Percentiles rank a stretch among this genome's conserved stretches.
Evolutionary conservation across 2,329 filamentous ascomycete genomes (phyloP).

Genomic region (Geosmithia flava): DNA sequence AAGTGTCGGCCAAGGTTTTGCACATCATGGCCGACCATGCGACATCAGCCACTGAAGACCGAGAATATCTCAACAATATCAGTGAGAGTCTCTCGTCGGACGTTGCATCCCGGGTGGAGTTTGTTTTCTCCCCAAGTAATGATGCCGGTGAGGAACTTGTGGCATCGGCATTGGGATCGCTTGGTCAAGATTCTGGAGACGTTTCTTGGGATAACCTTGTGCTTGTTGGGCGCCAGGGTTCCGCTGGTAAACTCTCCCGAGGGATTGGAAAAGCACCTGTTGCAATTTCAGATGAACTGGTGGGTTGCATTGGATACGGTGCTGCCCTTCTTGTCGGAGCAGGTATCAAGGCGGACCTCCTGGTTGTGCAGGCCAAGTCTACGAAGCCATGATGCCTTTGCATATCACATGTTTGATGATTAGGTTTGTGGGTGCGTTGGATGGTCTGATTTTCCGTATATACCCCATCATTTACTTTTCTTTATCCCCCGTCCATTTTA

Average conservation of each 20-base stretch:
- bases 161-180: slow-evolving; percentile 4
- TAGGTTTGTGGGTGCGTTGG: no score
- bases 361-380: slow-evolving; percentile 9
- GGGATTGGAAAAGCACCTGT: slow-evolving; percentile 11
- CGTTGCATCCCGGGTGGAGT: slow-evolving; percentile 8
- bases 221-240: slow-evolving; percentile 11
- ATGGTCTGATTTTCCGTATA: no score
- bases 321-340: slow-evolving; percentile 7
- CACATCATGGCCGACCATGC: slow-evolving; percentile 19
- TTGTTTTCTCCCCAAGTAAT: slow-evolving; percentile 12
- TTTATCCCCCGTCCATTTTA: no score
- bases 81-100: slow-evolving; percentile 8
- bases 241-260: slow-evolving; percentile 7
- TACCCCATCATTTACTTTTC: no score
- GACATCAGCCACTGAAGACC: slow-evolving; percentile 8
- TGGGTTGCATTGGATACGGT: slow-evolving; percentile 10
- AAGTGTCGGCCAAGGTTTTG: slow-evolving; percentile 67
- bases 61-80: slow-evolving; percentile 14
- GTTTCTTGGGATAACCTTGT: slow-evolving; percentile 12
- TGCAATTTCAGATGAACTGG: slow-evolving; percentile 13
- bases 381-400: background rate
- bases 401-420: no score
- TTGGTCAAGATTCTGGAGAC: slow-evolving; percentile 8
- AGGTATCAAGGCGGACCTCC: slow-evolving; percentile 13
- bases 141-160: slow-evolving; percentile 3